Base-by-base conservation (phyloP, 2,329 filamentous ascomycete species). In the Domatiomyces catenatus region DNA sequence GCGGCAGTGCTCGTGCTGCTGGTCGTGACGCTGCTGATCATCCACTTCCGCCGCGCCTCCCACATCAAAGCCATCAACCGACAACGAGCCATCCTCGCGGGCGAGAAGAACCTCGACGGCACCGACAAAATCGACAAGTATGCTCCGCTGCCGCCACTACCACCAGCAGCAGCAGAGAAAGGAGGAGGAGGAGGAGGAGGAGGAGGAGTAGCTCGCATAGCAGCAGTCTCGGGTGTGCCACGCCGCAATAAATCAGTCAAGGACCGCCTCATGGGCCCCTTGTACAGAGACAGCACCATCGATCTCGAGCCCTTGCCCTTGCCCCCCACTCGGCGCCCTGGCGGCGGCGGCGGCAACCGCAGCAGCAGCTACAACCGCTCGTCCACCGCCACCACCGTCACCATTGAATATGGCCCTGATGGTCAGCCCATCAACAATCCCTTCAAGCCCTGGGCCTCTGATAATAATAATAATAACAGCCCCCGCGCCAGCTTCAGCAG, bases 211-310 rank as follows among this genome's bases (percentile, higher is more conserved):
- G 5, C 15, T 10, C 8, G 32, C 28, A 36, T 36, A 12, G 20
- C 47, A 19, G 51, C 44, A 32, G 39, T 20, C 1, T 20, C 50
- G 8, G 44, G 50, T 12, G 54, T 58, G 26, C 57, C 57, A 8
- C 49, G 55, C 51, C 50, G 58, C 49, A 54, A 58, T 47, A 59
- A 59, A 49, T 57, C 54, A 10, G 56, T 59, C 48, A 59, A 59
- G 32, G 58, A 59, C 43, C 49, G 58, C 45, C 50, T 59, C 7
- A 59, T 59, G 58, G 58, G 58, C 17, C 58, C 58, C 17, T 45
- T 59, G 15, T 59, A 59, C 50, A 55, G 58, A 12, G 58, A 53
- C 43, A 59, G 58, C 54, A 58, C 54, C 19, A 57, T 57, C 32
- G 53, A 59, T 46, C 32, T 59, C 20, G 54, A 54, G 49, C 57